Evolutionary conservation across 345 rosid genomes (phyloP).

Genomic region (Luvunga scandens): DNA sequence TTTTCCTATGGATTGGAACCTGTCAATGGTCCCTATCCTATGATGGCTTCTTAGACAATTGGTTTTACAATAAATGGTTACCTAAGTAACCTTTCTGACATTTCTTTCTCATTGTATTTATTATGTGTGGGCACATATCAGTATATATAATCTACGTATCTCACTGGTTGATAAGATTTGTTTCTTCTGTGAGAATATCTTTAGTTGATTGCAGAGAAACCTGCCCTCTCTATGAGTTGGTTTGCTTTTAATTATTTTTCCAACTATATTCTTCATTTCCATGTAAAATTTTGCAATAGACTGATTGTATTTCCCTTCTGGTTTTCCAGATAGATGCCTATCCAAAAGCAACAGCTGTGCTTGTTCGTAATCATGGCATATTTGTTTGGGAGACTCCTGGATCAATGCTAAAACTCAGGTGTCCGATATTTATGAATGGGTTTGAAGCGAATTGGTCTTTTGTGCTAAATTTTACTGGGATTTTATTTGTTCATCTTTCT

Average conservation of each 20-base stretch:
- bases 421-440: conserved; percentile 18
- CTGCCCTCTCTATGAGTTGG: not conserved
- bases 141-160: not conserved
- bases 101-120: not conserved
- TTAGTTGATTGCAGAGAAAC: not conserved
- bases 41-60: not conserved
- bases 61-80: not conserved
- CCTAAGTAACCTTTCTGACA: not conserved
- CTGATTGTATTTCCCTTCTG: not conserved
- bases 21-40: not conserved
- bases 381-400: conserved; percentile 97
- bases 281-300: conserved; percentile 1
- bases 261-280: conserved; percentile 1
- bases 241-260: not conserved
- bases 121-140: not conserved
- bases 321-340: conserved; percentile 69
- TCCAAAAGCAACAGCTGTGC: conserved; percentile 93
- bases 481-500: not conserved
- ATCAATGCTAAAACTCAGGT: conserved; percentile 99
- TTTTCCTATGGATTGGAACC: not conserved
- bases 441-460: conserved; percentile 4
- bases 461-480: not conserved
- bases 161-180: not conserved
- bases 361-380: conserved; percentile 94
- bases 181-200: not conserved